Conservation (phyloP, 441 rosid genomes). For the Erodium moschatum region DNA sequence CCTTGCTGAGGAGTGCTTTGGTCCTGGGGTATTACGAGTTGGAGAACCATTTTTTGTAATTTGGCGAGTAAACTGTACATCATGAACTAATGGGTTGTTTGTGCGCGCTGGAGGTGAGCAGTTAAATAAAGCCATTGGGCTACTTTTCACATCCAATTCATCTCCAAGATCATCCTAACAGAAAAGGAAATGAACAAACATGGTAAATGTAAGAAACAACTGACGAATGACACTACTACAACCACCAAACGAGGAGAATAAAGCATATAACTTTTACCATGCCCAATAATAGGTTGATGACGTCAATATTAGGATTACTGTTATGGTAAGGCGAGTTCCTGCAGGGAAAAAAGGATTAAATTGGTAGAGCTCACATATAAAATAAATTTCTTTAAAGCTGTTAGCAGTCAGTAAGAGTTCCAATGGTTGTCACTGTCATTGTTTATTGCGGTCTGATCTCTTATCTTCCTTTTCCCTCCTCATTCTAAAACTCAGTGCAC, state of each 20-base stretch:
- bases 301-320: neutral
- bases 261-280: neutral
- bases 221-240: neutral
- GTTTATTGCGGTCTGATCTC: neutral
- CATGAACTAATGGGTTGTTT: slow-evolving; percentile 7
- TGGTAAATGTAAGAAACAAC: slow-evolving; percentile 2
- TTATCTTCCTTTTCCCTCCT: neutral
- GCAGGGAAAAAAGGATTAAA: neutral
- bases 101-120: slow-evolving; percentile 1
- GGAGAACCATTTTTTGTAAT: neutral
- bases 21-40: neutral
- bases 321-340: neutral
- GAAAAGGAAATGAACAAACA: neutral
- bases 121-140: neutral
- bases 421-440: neutral
- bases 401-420: neutral
- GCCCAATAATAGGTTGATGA: slow-evolving; percentile 6
- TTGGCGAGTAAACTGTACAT: slow-evolving; percentile 3
- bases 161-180: neutral
- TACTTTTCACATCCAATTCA: neutral
- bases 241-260: neutral
- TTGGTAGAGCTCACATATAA: neutral
- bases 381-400: neutral
- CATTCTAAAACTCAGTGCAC: neutral
- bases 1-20: slow-evolving; percentile 2